Evolutionary conservation across 768 basidiomycete species (phyloP), one percentile per base, ranked within the genome.

Genomic region (Clathrus columnatus): DNA sequence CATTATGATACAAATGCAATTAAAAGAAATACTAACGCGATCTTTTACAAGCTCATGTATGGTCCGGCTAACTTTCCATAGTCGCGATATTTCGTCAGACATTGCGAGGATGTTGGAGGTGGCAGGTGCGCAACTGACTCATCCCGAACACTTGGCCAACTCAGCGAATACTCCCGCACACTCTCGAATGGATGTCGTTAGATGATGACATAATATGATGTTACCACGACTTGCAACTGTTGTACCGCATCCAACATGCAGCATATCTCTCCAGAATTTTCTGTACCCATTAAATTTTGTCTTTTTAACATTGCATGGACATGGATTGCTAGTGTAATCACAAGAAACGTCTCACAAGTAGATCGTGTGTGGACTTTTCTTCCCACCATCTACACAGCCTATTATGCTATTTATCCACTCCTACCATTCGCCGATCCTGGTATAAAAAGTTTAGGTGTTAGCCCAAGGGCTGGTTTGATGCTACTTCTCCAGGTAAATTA

Each of bases 61-160:
- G 48, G 96, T 98, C 63, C 91, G 75, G 70, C 92, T 92, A 60
- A 98, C 93, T 65, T 94, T 87, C 91, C 93, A 98, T 65, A 98
- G 77, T 65, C 84, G 84, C 57, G 93, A 87, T 58, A 84, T 80
- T 69, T 91, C 88, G 72, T 90, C 87, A 60, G 76, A 73, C 84
- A 88, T 86, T 63, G 70, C 18, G 29, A 18, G 6, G 30, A 14
- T 36, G n/a, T 14, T 36, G 36, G 14, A 36, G n/a, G n/a, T n/a
- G n/a, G n/a, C n/a, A n/a, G n/a, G n/a, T n/a, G n/a, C n/a, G n/a
- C n/a, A n/a, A n/a, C n/a, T n/a, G n/a, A n/a, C 47, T 48, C 5
- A 18, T 4, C 4, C 28, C 47, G 47, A 36, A n/a, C 14, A n/a
- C 10, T 8, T 36, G 36, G 36, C 36, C 36, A 4, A 11, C 36